Evolutionary conservation across 495 filamentous ascomycete species (phyloP), one percentile per base, ranked within the genome.

Genomic region (Penicillium waksmanii): DNA sequence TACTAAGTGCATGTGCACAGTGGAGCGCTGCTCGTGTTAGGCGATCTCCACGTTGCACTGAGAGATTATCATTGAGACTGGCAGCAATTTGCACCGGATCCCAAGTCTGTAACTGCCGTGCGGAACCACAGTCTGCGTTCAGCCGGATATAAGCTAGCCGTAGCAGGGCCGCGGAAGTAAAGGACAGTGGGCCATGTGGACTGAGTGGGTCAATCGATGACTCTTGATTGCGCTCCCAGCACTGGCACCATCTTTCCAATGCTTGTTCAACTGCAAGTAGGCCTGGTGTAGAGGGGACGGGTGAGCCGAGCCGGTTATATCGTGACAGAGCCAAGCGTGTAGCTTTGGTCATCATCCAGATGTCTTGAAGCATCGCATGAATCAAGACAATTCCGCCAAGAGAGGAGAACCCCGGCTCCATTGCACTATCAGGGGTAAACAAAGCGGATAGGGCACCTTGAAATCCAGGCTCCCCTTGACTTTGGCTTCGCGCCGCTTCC

Each of bases 351-450:
- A 87, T 75, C 15, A 88, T 56, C 69, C 85, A 90, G 25, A 91
- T 89, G 47, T 88, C 84, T 60, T 91, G 88, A 13, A 89, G 79
- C 52, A 91, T 70, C 0, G 85, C 87, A 60, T 88, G 83, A 36
- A 91, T 88, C 5, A 90, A 79, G 5, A 87, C 80, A 58, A 89
- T 89, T 58, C 85, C 86, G 15, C 87, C 87, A 0, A 89, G 75
- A 1, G 86, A 85, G 8, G 87, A 87, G 35, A 75, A 74, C 12
- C 59, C 67, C 38, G 13, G 42, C 17, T 74, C 68, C 17, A 71
- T 56, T 4, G 60, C 57, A 31, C 65, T 61, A 17, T 50, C 50
- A 23, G 63, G 68, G 1, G 51, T 53, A 35, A 76, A 76, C 0
- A 78, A 53, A 0, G 70, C 66, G 7, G 61, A 60, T 3, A 78